Evolutionary conservation across 768 basidiomycete genomes (phyloP), one percentile per base, ranked within the genome.

Genomic region (Candolleomyces eurysporus): DNA sequence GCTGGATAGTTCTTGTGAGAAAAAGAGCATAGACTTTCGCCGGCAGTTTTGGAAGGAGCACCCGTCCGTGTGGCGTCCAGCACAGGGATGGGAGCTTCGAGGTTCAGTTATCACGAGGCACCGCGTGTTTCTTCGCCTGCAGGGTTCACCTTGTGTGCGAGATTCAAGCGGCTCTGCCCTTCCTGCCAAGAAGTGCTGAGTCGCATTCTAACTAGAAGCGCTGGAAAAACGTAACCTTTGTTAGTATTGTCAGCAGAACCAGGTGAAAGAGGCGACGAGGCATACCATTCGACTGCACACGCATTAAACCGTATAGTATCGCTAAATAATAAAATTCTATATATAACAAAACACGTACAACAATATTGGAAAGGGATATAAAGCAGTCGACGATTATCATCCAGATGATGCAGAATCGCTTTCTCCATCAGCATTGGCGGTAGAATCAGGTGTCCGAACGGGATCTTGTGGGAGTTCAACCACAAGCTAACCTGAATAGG

Each of bases 391-490:
- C 48, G 53, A 54, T 55, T 63, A 69, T 80, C 70, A 83, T 68
- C 74, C 76, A 61, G 80, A 81, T 49, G 79, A 77, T 66, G 75
- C 81, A 58, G 83, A 83, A 65, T 90, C 89, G 65, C 84, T 88
- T 77, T 88, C 89, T 67, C 81, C 85, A 67, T 85, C 85, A 56
- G 76, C 80, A 67, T 76, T 71, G 49, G 78, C 75, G 48, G 75
- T 77, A 68, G 81, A 69, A 26, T 73, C 62, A 51, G 68, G 74
- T 57, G 68, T 84, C 69, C 88, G 83, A 64, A 91, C 84, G 46
- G 89, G 88, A 71, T 91, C 91, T 92, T 30, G 6, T 52, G 19
- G 49, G 59, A n/a, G 58, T 67, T 62, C 68, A 64, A 65, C 51
- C 68, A 60, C 46, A 57, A 63, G 58, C 19, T 56, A 40, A 57